A percentile compares a stretch with the other conserved stretches of the same genome.
Conservation (phyloP, 768 basidiomycete species). For the Tricholoma sp. region DNA sequence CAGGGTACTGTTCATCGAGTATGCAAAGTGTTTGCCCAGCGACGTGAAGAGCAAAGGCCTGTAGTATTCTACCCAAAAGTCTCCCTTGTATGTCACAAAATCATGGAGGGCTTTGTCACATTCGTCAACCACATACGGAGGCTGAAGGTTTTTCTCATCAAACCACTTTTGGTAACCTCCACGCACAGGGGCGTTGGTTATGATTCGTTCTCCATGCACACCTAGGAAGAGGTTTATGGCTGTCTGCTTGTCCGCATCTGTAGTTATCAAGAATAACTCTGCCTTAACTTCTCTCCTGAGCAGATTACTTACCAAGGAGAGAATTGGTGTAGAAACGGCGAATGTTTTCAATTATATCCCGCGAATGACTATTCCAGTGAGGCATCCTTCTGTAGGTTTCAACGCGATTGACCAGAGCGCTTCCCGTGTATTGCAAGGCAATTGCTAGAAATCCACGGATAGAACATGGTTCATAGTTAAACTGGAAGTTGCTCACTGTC, state of each 20-base stretch:
- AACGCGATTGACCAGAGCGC: slow-evolving; percentile 91
- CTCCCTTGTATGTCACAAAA: slow-evolving; percentile 56
- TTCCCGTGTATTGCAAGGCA: slow-evolving; percentile 95
- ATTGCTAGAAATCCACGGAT: slow-evolving; percentile 50
- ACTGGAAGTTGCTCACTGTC: slow-evolving; percentile 58
- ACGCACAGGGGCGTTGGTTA: slow-evolving; percentile 45
- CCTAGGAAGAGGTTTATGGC: slow-evolving; percentile 98
- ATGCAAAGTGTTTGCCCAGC: slow-evolving; percentile 84
- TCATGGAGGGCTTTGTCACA: slow-evolving; percentile 57
- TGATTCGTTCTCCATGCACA: slow-evolving; percentile 52
- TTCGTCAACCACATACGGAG: slow-evolving; percentile 60
- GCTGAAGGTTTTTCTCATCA: slow-evolving; percentile 60
- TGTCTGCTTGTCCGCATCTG: slow-evolving; percentile 95
- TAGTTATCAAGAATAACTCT: slow-evolving; percentile 2
- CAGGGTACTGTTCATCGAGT: slow-evolving; percentile 86
- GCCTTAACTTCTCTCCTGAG: not conserved
- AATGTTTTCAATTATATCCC: slow-evolving; percentile 95
- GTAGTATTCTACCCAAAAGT: slow-evolving; percentile 90
- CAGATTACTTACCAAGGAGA: slow-evolving; percentile 57
- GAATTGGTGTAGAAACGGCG: slow-evolving; percentile 94
- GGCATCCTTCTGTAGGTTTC: slow-evolving; percentile 95
- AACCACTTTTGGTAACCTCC: slow-evolving; percentile 87
- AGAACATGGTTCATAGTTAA: not conserved
- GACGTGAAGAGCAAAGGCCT: slow-evolving; percentile 79
- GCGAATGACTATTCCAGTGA: slow-evolving; percentile 95